phyloP scores from a whole-genome alignment of 2,329 filamentous ascomycete genomes.

The Penicillium sp. region DNA sequence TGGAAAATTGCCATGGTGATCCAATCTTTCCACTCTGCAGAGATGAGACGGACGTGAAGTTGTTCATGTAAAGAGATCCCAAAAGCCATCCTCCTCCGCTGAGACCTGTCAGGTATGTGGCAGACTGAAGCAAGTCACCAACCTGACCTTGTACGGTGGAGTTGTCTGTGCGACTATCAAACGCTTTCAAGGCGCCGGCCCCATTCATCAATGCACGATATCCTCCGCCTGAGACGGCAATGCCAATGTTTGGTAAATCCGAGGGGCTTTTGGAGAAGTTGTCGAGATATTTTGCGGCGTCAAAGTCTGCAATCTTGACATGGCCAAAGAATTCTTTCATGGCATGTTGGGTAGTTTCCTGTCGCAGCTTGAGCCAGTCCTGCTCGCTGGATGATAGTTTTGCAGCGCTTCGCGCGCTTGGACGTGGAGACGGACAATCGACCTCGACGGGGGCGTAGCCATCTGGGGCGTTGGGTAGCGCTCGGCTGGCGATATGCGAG shows the following conservation, averaged over 20 bases:
- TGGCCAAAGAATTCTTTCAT: slow-evolving; percentile 70
- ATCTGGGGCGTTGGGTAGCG: slow-evolving; percentile 59
- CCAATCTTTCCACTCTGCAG: slow-evolving; percentile 51
- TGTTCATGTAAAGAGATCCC: slow-evolving; percentile 73
- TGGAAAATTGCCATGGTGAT: slow-evolving; percentile 63
- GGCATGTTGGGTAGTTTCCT: slow-evolving; percentile 67
- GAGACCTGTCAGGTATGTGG: slow-evolving; percentile 77
- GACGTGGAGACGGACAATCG: slow-evolving; percentile 67
- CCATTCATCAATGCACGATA: slow-evolving; percentile 81
- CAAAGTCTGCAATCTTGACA: slow-evolving; percentile 72
- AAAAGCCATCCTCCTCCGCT: slow-evolving; percentile 84
- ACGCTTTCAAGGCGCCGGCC: slow-evolving; percentile 74
- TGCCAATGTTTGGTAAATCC: slow-evolving; percentile 18
- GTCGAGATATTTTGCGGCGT: slow-evolving; percentile 71
- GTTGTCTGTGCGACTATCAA: slow-evolving; percentile 68
- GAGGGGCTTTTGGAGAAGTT: slow-evolving; percentile 33
- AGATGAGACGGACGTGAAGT: slow-evolving; percentile 67
- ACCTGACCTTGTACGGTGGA: slow-evolving; percentile 46
- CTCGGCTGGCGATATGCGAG: slow-evolving; percentile 29
- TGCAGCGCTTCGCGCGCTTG: slow-evolving; percentile 59
- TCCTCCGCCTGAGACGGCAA: slow-evolving; percentile 68
- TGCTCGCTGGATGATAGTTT: not conserved
- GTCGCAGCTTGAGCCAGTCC: not conserved
- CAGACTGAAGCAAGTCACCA: slow-evolving; percentile 72
- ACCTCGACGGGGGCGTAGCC: slow-evolving; percentile 72